These are phyloP conservation scores for Vitis riparia DNA, from an alignment of 164 flowering plant species.

Conservation along the genomic window DNA sequence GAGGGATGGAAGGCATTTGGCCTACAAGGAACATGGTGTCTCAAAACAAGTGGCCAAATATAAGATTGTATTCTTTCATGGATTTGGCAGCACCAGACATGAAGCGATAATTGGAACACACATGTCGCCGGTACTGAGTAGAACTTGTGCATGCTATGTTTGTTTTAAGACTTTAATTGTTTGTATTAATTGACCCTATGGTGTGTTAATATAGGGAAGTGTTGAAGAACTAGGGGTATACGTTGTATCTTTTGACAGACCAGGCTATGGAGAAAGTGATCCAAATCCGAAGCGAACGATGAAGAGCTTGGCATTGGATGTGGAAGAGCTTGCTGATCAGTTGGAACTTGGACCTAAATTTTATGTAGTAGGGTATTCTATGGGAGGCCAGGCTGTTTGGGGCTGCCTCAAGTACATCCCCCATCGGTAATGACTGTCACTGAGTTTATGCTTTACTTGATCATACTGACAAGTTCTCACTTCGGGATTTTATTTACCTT, in stretches of 20 bases:
- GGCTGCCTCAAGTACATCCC: constrained; percentile 56
- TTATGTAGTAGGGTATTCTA: constrained; percentile 45
- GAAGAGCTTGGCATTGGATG: constrained; percentile 44
- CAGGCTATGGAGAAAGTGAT: constrained; percentile 68
- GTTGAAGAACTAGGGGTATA: constrained; percentile 38
- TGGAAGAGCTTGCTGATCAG: constrained; percentile 59
- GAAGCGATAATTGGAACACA: constrained; percentile 8
- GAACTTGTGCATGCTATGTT: background rate
- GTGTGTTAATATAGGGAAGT: constrained; percentile 29
- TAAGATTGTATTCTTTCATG: constrained; percentile 29
- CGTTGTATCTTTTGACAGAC: constrained; percentile 44
- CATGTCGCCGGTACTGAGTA: constrained; percentile 17
- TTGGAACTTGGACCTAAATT: constrained; percentile 46
- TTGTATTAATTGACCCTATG: background rate
- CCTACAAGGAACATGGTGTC: constrained; percentile 36
- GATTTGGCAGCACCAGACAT: constrained; percentile 19
- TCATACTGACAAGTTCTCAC: background rate
- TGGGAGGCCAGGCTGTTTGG: constrained; percentile 56
- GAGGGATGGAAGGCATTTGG: constrained; percentile 35
- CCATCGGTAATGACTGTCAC: constrained; percentile 33
- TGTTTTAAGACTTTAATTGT: background rate
- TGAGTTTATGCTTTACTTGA: background rate
- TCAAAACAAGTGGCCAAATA: constrained; percentile 26
- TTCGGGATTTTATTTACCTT: no score
- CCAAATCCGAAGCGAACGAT: constrained; percentile 45